Base-by-base conservation (phyloP, 2,329 filamentous ascomycete species). In the Ascochyta koolunga region DNA sequence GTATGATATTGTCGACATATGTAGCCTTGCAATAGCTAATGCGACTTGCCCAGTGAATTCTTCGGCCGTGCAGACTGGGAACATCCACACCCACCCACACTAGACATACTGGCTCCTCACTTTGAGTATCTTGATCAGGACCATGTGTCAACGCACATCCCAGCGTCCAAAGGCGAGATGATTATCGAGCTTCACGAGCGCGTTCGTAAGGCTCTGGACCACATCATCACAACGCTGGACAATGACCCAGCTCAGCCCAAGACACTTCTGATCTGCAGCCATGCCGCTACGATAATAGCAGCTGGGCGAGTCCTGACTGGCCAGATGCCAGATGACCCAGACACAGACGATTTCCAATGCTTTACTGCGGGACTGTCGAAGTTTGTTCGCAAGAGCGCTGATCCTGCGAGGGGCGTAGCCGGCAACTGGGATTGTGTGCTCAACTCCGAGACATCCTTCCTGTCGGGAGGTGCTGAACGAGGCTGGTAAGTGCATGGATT, bases 211-310 rank as follows among this genome's bases (percentile, higher is more conserved):
- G 85, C 88, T 2, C 77, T 96, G 36, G 79, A 84, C 37, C 82
- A 82, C 40, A 86, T 97, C 62, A 88, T 97, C 62, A 80, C 83
- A 24, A 82, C 86, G 47, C 86, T 90, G 54, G 92, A 97, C 69
- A 69, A 73, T 6, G 82, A 85, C 42, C 79, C 89, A 42, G 84
- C 86, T n/a, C 80, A 83, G 33, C 79, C 81, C 29, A 86, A 84
- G 65, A 83, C 90, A 0, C 81, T 96, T 21, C 75, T 97, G 35
- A 81, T 99, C 33, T 96, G 91, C 76, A 89, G 90, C 1, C 95
- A 99, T 78, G 95, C 95, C 1, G 95, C 95, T 4, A 86, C 88
- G 10, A 84, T 98, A 67, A 97, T 99, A 70, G 89, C 90, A 8
- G 84, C 95, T 62, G 93, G 93, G 0, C 83, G 95, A 35, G 87